These are phyloP conservation scores for Sphaerostilbella broomeana DNA, from an alignment of 2,329 filamentous ascomycete species.

Conservation along the genomic window DNA sequence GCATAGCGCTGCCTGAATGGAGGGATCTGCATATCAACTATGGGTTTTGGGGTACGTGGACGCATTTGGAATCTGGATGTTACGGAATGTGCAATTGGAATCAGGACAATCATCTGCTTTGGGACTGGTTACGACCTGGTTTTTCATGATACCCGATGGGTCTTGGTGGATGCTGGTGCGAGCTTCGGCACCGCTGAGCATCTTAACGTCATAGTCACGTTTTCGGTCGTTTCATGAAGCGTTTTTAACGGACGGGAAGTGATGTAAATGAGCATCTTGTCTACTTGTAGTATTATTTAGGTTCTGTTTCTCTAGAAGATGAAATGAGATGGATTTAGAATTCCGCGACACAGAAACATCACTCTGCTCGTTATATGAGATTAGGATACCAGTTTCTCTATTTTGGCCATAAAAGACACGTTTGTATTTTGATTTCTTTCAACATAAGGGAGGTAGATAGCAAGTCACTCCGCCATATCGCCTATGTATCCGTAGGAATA, in stretches of 20 bases:
- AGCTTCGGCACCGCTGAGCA: constrained; percentile 3
- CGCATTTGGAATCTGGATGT: constrained; percentile 19
- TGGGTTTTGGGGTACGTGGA: constrained; percentile 14
- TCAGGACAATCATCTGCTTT: constrained; percentile 23
- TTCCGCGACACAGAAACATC: too few species aligned
- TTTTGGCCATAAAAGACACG: too few species aligned
- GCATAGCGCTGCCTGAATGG: constrained; percentile 9
- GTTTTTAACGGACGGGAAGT: neutral
- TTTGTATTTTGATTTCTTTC: too few species aligned
- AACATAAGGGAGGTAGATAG: too few species aligned
- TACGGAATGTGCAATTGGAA: constrained; percentile 22
- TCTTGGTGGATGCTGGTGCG: constrained; percentile 17
- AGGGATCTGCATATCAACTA: constrained; percentile 16
- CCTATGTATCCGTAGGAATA: too few species aligned
- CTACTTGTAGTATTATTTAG: neutral
- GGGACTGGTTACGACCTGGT: constrained; percentile 24
- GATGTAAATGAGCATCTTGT: constrained; percentile 6
- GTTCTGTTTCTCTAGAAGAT: constrained; percentile 2
- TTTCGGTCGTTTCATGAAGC: neutral
- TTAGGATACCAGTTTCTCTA: too few species aligned
- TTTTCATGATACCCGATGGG: constrained; percentile 29
- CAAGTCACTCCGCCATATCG: too few species aligned
- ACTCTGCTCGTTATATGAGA: too few species aligned
- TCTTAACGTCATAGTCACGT: neutral
- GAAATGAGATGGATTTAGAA: constrained; percentile 1